Base-by-base conservation (phyloP, 257 asterid genomes). In the Primulina huaijiensis region DNA sequence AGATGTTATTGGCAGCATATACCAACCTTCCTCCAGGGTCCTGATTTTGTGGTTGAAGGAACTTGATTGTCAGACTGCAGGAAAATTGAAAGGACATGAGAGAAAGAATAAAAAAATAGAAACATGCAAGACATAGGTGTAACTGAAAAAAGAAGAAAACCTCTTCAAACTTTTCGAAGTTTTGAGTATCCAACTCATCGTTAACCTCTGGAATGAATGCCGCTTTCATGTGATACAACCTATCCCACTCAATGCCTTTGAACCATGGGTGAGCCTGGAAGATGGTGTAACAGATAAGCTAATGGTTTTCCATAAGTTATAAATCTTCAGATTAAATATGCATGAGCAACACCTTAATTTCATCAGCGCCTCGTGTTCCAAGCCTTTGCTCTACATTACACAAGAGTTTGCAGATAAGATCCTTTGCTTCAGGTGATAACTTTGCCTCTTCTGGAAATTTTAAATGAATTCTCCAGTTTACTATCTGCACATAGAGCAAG, bases 21-120 rank as follows among this genome's bases (percentile, higher is more conserved):
- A 81, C 95, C 7, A 73, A 91, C 97, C 99, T 94, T 94, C 78
- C 97, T 94, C 99, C 97, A 91, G 63, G 99, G 97, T 73, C 99
- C 99, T 69, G 97, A 89, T 86, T 85, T 94, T 56, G 96, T 58
- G 50, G 90, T 63, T 37, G 90, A 80, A 12, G 84, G 74, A 60
- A 83, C 78, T 74, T 87, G 92, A 81, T 76, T 88, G 72, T 88
- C 99, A 50, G 85, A 19, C 99, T 94, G 84, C 75, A 82, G 50
- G 72, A 70, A 58, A 52, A 79, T 30, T 68, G 65, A 9, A 72
- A 65, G n/a, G 52, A 46, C 53, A 43, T 77, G 46, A 65, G 79
- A 27, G 56, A 71, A 53, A 63, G 14, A 46, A 69, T 25, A 60
- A n/a, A 38, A 50, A 63, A 69, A 34, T 21, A 37, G 29, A 55